Conservation (phyloP, 495 filamentous ascomycete genomes). For the Annulohypoxylon bovei region DNA sequence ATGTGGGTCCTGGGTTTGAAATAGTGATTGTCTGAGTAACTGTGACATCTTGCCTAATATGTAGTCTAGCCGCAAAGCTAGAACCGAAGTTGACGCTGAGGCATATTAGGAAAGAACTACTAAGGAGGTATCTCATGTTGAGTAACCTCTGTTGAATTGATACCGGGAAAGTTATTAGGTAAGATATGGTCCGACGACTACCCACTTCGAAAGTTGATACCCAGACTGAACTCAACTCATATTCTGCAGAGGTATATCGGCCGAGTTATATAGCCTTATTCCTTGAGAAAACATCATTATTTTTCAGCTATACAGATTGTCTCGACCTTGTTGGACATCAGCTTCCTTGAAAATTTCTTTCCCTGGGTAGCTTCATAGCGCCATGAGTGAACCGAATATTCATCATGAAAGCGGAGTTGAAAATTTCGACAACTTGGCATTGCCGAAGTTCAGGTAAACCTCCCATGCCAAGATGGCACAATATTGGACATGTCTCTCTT, state of each 20-base stretch:
- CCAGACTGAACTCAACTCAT: not conserved
- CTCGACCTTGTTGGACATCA: slow-evolving; percentile 12
- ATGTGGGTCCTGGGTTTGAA: slow-evolving; percentile 7
- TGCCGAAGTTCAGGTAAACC: not conserved
- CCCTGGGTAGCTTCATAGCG: not conserved
- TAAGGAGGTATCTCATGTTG: slow-evolving; percentile 10
- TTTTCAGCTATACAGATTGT: not conserved
- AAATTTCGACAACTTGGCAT: slow-evolving; percentile 25
- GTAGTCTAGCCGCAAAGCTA: slow-evolving; percentile 10
- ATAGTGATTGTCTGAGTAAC: slow-evolving; percentile 21
- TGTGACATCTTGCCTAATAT: slow-evolving; percentile 14
- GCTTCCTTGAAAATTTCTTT: not conserved
- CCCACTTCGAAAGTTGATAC: not conserved
- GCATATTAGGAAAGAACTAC: slow-evolving; percentile 6
- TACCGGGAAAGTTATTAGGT: not conserved
- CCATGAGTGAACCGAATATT: not conserved
- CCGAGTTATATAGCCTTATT: not conserved
- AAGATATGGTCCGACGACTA: not conserved
- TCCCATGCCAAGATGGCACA: slow-evolving; percentile 22
- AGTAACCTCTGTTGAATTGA: not conserved
- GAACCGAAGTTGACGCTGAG: slow-evolving; percentile 8
- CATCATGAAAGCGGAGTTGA: not conserved
- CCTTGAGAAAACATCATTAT: not conserved
- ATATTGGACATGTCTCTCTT: slow-evolving; percentile 12
- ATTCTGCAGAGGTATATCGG: not conserved